phyloP scores from a whole-genome alignment of 306 rosid species.

The Biancaea sappan region DNA sequence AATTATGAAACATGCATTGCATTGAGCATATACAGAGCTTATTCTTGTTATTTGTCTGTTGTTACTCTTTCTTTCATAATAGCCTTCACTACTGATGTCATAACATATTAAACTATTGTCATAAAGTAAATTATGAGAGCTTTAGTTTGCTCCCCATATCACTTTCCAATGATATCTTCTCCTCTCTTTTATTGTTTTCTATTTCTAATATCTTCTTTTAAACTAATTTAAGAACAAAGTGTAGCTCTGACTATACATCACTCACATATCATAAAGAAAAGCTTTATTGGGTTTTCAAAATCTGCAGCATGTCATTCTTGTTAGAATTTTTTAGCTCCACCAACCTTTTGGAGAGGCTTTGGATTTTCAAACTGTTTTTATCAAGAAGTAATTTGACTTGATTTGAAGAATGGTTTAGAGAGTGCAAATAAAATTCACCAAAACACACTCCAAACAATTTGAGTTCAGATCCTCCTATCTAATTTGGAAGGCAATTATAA shows the following conservation, averaged over 20 bases:
- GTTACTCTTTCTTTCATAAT: slow-evolving; percentile 4
- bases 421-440: background rate
- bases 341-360: background rate
- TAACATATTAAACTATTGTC: slow-evolving; percentile 5
- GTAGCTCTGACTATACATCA: background rate
- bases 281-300: background rate
- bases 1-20: slow-evolving; percentile 9
- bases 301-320: background rate
- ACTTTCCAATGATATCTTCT: background rate
- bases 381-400: background rate
- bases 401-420: background rate
- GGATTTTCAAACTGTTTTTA: background rate
- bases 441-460: background rate
- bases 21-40: background rate
- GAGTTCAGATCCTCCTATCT: background rate
- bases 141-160: background rate
- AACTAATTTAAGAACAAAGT: background rate
- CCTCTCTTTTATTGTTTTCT: background rate
- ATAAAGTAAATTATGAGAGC: background rate
- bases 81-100: background rate
- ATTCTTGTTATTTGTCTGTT: background rate
- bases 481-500: background rate
- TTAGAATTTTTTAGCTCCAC: background rate
- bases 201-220: background rate
- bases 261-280: background rate